Base-by-base conservation (phyloP, 495 filamentous ascomycete species). In the Trichoderma erinaceum region DNA sequence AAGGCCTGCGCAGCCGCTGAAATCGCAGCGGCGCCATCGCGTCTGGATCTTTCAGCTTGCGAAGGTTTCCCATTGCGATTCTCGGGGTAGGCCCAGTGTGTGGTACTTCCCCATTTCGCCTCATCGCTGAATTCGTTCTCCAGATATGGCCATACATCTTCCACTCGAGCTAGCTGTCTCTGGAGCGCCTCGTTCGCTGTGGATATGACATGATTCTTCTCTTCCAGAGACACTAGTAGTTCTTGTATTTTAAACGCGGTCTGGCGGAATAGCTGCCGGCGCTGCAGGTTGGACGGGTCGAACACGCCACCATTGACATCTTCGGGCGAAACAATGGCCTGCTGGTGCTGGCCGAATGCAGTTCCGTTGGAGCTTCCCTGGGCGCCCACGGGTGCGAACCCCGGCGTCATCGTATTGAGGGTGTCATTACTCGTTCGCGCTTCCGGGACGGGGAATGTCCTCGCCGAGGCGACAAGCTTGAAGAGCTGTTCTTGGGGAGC, bases 31-130 rank as follows among this genome's bases (percentile, higher is more conserved):
- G 89, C 89, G 29, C 87, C 90, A 69, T 96, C 93, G 64, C 94
- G 85, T 63, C 91, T 86, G 25, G 88, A 87, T 25, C 89, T 83
- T 72, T 93, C 91, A 5, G 85, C 86, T 41, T 84, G 81, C 63
- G 80, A 77, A 15, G 84, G 78, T 69, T 87, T 83, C 72, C 89
- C 89, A 25, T 86, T 80, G 71, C 88, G 85, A 66, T 96, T 94
- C 70, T 97, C 93, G 11, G 87, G 87, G 78, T 97, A 98, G 66
- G 95, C 95, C 95, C 95, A 99, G 75, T 99, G 95, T 65, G 86
- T 91, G 65, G 88, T 84, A 76, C 92, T 98, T 38, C 95, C 95
- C 74, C 91, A 87, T 73, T 96, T 89, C 66, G 96, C 92, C 75
- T 97, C 91, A 44, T 96, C 93, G 79, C 93, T 97, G 75, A 98